A percentile compares a stretch with the other conserved stretches of the same genome.
phyloP scores from a whole-genome alignment of 768 basidiomycete species.

The Postia placenta region DNA sequence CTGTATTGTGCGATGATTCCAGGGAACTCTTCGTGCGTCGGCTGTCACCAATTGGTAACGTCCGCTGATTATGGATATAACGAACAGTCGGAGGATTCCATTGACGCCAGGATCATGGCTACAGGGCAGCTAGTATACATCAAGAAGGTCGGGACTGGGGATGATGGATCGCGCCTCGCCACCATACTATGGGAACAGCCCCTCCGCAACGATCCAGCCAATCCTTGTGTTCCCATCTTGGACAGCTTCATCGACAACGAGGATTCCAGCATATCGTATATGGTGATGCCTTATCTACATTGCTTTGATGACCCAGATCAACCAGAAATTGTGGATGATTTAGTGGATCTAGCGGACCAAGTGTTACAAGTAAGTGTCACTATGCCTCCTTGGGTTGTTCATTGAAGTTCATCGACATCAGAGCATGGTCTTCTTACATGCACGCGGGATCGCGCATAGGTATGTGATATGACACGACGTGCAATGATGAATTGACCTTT shows the following conservation, averaged over 20 bases:
- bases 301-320: conserved; percentile 10
- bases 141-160: conserved; percentile 17
- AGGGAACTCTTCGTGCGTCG: neutral
- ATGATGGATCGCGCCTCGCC: conserved; percentile 13
- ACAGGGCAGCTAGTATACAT: conserved; percentile 24
- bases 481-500: too few species aligned
- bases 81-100: neutral
- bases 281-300: conserved; percentile 19
- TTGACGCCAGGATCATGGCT: conserved; percentile 27
- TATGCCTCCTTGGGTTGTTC: neutral
- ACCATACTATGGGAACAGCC: conserved; percentile 2
- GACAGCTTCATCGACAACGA: conserved; percentile 13
- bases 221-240: conserved; percentile 20
- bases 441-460: conserved; percentile 18
- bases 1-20: conserved; percentile 11
- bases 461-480: neutral
- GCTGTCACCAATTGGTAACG: too few species aligned
- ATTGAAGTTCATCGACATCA: conserved; percentile 1
- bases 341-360: conserved; percentile 15
- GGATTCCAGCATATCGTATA: conserved; percentile 4
- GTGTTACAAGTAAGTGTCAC: conserved; percentile 9
- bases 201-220: conserved; percentile 10
- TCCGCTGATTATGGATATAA: too few species aligned
- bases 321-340: conserved; percentile 12
- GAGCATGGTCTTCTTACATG: conserved; percentile 18